phyloP scores from a whole-genome alignment of 2,329 filamentous ascomycete species.

The Neoscytalidium dimidiatum region DNA sequence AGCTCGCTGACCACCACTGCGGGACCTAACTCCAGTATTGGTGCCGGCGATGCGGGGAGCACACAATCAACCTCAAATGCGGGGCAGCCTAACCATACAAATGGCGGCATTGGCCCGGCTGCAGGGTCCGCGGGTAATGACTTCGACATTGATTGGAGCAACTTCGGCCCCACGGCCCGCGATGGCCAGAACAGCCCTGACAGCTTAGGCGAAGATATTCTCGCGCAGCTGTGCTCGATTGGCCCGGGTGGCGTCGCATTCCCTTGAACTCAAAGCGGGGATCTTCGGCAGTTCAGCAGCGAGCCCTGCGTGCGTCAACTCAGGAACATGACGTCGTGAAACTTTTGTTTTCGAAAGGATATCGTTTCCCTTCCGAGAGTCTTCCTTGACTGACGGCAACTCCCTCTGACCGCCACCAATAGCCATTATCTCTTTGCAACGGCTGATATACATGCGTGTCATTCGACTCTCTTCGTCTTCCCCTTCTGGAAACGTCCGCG shows the following conservation, averaged over 20 bases:
- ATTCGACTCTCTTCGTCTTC: neutral
- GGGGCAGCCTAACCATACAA: neutral
- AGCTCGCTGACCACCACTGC: neutral
- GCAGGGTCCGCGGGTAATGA: neutral
- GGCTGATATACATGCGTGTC: neutral
- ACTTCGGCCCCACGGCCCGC: neutral
- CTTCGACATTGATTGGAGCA: slow-evolving; percentile 13
- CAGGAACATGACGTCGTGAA: neutral
- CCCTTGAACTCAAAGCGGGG: neutral
- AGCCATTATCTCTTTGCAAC: neutral
- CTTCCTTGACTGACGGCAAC: neutral
- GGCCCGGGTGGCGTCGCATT: slow-evolving; percentile 12
- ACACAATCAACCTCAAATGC: neutral
- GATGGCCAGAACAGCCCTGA: slow-evolving; percentile 16
- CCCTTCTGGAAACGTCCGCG: neutral
- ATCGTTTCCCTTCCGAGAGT: neutral
- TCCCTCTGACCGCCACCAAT: neutral
- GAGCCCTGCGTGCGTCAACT: neutral
- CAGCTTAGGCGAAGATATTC: slow-evolving; percentile 15
- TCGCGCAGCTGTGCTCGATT: slow-evolving; percentile 20
- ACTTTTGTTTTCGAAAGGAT: neutral
- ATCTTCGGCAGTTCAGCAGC: neutral
- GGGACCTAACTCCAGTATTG: neutral
- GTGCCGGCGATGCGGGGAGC: neutral
- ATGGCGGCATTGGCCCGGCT: neutral